Base-by-base conservation (phyloP, 495 filamentous ascomycete genomes). In the Xylaria nigripes region DNA sequence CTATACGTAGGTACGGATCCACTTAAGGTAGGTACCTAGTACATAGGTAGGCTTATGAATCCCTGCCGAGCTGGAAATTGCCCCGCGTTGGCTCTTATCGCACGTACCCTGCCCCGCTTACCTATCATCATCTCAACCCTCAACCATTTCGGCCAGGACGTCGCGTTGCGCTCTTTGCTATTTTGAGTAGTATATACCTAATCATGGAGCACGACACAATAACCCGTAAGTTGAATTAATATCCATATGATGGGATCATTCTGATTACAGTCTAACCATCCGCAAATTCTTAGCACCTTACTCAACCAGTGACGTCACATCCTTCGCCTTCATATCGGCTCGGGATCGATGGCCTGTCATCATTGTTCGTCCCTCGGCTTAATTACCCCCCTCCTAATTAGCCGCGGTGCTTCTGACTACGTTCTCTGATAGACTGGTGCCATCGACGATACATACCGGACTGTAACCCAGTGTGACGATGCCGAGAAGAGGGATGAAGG, bases 271-370 rank as follows among this genome's bases (percentile, higher is more conserved):
- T 18, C 36, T 40, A 34, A 34, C 32, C 32, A 10, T 2, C 32
- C 32, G 12, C 12, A 15, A 6, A 44, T 22, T 23, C 19, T 19
- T 13, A 96, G 90, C 85, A n/a, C 82, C 78, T 45, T 91, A 85
- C 64, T 74, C 72, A 52, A 96, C 88, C 48, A 80, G 81, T 55
- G 89, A 96, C 75, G 81, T 78, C 61, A 86, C 76, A 15, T 96
- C 90, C 49, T 97, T 97, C 63, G 93, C 87, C 48, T 91, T 81
- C 62, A 61, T 83, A 57, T 93, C 91, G 18, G 90, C 84, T 21
- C 77, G 84, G 57, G 85, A 90, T 40, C 79, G 93, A 64, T 97
- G 93, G 93, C 93, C 93, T 8, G 76, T 95, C 40, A 97, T 98
- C 64, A 69, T 98, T 45, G 91, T 95, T 56, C 29, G 12, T 43